phyloP scores from a whole-genome alignment of 1,284 basidiomycete genomes.

The Sporisorium reilianum region DNA sequence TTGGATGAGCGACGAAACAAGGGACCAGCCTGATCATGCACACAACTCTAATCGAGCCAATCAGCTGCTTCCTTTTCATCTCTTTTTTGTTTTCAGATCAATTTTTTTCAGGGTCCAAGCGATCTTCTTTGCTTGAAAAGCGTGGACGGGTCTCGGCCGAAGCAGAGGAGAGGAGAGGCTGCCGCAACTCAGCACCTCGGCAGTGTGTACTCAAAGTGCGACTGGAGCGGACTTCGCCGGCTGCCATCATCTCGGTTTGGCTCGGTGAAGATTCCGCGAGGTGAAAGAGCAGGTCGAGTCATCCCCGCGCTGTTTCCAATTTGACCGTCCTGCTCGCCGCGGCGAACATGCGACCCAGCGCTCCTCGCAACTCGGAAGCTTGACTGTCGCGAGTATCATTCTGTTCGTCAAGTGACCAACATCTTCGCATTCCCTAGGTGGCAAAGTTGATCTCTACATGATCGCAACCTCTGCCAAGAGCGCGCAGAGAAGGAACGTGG shows the following conservation, averaged over 20 bases:
- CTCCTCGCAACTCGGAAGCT: background rate
- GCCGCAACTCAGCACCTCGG: background rate
- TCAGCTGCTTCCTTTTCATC: slow-evolving; percentile 34
- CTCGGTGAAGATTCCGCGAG: slow-evolving; percentile 14
- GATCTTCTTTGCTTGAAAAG: slow-evolving; percentile 2
- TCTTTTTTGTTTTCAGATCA: slow-evolving; percentile 9
- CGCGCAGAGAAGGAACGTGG: too few species aligned
- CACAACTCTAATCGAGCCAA: slow-evolving; percentile 49
- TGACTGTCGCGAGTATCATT: background rate
- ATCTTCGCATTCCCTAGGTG: too few species aligned
- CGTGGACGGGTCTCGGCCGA: slow-evolving; percentile 23
- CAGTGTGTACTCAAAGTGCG: background rate
- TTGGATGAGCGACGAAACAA: slow-evolving; percentile 2
- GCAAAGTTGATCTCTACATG: too few species aligned
- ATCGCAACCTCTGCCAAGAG: background rate
- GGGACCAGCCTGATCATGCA: slow-evolving; percentile 25
- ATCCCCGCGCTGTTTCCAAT: background rate
- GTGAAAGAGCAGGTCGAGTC: slow-evolving; percentile 9
- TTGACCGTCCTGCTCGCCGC: slow-evolving; percentile 17
- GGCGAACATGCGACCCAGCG: background rate
- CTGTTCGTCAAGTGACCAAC: too few species aligned
- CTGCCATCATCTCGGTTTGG: slow-evolving; percentile 14
- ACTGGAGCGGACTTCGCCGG: slow-evolving; percentile 21
- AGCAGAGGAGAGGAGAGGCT: background rate
- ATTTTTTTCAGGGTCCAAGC: slow-evolving; percentile 28